Conservation (phyloP, 2,329 filamentous ascomycete genomes). For the Chaetomiaceae sp. region DNA sequence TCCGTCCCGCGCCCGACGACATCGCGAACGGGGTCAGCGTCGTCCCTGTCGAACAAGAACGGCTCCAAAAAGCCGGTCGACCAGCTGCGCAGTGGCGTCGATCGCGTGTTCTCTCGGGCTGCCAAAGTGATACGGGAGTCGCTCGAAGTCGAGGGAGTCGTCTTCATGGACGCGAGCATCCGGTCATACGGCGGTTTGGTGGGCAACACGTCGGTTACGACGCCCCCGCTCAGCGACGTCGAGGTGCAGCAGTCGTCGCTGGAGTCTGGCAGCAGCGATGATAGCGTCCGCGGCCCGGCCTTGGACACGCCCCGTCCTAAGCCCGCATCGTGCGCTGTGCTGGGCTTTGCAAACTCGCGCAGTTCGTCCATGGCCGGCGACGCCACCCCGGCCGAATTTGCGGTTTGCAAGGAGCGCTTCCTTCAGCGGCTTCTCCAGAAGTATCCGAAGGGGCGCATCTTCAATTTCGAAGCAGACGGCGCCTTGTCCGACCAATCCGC, state of each 20-base stretch:
- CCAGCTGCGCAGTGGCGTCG: not conserved
- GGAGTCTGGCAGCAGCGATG: conserved; percentile 18
- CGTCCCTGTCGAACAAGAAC: too few relatives aligned
- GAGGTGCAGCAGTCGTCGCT: too few relatives aligned
- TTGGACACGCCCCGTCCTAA: not conserved
- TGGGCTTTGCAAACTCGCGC: conserved; percentile 35
- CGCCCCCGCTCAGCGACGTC: conserved; percentile 7
- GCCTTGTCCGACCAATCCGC: too few relatives aligned
- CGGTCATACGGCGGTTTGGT: conserved; percentile 26
- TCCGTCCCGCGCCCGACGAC: too few relatives aligned
- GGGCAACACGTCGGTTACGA: conserved; percentile 15
- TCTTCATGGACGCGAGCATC: conserved; percentile 33
- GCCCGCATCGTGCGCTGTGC: conserved; percentile 30
- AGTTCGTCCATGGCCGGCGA: conserved; percentile 31
- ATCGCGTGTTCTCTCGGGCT: conserved; percentile 29
- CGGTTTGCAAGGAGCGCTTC: conserved; percentile 33
- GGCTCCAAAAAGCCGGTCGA: not conserved
- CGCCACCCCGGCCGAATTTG: conserved; percentile 6
- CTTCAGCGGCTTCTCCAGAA: conserved; percentile 36
- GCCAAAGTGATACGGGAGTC: conserved; percentile 38
- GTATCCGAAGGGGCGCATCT: conserved; percentile 42
- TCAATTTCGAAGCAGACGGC: conserved; percentile 33
- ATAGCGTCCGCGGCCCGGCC: conserved; percentile 7
- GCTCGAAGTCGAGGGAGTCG: conserved; percentile 36
- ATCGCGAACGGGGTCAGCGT: too few relatives aligned